Percentiles rank a stretch among this genome's conserved stretches.
Conservation (phyloP, 495 filamentous ascomycete species). For the Aspergillus steynii region DNA sequence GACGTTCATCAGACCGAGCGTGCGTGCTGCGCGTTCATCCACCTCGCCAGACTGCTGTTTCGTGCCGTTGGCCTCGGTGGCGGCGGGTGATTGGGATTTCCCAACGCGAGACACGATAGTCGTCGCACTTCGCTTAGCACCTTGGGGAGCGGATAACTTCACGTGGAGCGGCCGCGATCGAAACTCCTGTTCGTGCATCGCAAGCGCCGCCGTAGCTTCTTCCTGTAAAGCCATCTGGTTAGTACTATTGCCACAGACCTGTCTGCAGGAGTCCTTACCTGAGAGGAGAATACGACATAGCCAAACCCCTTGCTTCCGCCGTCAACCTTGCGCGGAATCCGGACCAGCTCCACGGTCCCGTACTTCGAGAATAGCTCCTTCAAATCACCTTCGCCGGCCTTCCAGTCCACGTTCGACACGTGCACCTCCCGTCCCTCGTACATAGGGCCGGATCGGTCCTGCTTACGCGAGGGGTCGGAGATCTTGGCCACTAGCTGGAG, state of each 20-base stretch:
- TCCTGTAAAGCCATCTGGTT: conserved; percentile 37
- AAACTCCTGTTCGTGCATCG: conserved; percentile 70
- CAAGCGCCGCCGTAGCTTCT: conserved; percentile 65
- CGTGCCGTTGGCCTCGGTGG: conserved; percentile 37
- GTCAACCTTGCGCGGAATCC: conserved; percentile 62
- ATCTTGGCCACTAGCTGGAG: conserved; percentile 74
- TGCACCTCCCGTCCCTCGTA: conserved; percentile 87
- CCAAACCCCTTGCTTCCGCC: conserved; percentile 71
- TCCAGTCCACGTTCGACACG: conserved; percentile 70
- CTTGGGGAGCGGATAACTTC: conserved; percentile 52
- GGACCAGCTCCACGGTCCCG: conserved; percentile 69
- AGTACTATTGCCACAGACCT: conserved; percentile 6
- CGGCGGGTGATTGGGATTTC: conserved; percentile 36
- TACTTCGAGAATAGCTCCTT: conserved; percentile 69
- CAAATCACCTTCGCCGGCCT: conserved; percentile 66
- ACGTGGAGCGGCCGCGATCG: conserved; percentile 71
- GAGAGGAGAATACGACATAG: conserved; percentile 73
- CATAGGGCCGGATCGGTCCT: conserved; percentile 77
- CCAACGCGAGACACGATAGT: conserved; percentile 42
- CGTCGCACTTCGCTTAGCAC: conserved; percentile 47
- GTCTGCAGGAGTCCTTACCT: conserved; percentile 42
- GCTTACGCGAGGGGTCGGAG: conserved; percentile 76
- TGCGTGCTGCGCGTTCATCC: conserved; percentile 52
- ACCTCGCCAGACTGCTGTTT: conserved; percentile 18
- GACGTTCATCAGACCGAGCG: conserved; percentile 57